Evolutionary conservation across 495 filamentous ascomycete genomes (phyloP).

Genomic region (Neurospora pannonica): DNA sequence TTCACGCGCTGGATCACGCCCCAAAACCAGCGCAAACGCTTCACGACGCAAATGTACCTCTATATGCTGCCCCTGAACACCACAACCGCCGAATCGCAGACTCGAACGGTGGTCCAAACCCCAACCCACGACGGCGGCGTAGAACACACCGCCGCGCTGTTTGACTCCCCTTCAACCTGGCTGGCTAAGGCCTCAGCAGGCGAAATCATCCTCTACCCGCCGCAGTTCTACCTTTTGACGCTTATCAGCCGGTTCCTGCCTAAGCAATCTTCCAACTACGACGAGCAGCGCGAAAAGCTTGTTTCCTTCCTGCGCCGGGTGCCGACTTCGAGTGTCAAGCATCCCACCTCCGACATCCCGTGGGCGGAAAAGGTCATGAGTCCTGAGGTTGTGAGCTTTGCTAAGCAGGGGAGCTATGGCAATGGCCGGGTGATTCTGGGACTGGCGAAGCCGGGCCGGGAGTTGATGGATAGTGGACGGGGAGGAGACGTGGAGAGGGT

Average conservation of each 20-base stretch:
- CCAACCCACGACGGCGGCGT: constrained; percentile 77
- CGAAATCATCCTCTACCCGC: constrained; percentile 80
- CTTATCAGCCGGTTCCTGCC: constrained; percentile 53
- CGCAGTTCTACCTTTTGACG: constrained; percentile 73
- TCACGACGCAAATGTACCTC: constrained; percentile 91
- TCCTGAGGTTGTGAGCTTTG: constrained; percentile 46
- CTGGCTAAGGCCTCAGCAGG: constrained; percentile 47
- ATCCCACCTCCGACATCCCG: constrained; percentile 37
- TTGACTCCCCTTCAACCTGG: constrained; percentile 61
- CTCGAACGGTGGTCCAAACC: constrained; percentile 37
- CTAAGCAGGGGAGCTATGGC: constrained; percentile 24
- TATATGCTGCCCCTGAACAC: constrained; percentile 69
- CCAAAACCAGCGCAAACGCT: constrained; percentile 56
- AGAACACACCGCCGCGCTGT: constrained; percentile 76
- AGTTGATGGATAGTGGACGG: constrained; percentile 51
- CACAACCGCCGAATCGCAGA: background rate
- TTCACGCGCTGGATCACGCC: constrained; percentile 94
- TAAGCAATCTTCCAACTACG: constrained; percentile 24
- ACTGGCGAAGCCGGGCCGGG: constrained; percentile 61
- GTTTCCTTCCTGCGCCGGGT: constrained; percentile 44
- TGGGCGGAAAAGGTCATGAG: constrained; percentile 77
- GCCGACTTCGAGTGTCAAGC: constrained; percentile 20
- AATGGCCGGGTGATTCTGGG: constrained; percentile 49
- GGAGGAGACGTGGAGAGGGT: constrained; percentile 66
- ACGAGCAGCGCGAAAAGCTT: constrained; percentile 46